These are phyloP conservation scores for Aureobasidium sp. DNA, from an alignment of 2,329 filamentous ascomycete genomes.

Conservation along the genomic window DNA sequence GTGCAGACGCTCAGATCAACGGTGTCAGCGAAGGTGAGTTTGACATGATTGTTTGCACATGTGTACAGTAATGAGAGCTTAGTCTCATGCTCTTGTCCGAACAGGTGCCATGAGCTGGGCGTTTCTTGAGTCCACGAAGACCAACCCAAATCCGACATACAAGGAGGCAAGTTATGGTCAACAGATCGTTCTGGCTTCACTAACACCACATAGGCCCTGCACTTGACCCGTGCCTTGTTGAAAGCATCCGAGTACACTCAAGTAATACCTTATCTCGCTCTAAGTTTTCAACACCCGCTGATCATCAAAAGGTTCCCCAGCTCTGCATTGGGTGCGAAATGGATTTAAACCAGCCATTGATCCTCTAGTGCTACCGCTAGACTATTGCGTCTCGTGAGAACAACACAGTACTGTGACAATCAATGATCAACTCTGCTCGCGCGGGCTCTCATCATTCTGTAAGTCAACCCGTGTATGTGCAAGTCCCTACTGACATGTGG, in stretches of 20 bases:
- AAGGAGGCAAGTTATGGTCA: constrained; percentile 30
- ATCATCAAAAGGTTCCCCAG: constrained; percentile 33
- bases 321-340: constrained; percentile 34
- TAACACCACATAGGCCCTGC: constrained; percentile 30
- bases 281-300: neutral
- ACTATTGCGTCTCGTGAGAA: neutral
- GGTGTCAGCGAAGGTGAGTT: constrained; percentile 27
- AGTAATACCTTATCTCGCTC: neutral
- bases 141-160: constrained; percentile 29
- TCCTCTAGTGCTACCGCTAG: neutral
- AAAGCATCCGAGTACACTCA: constrained; percentile 23
- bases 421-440: neutral
- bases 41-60: too few relatives aligned
- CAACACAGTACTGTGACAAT: neutral
- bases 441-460: too few relatives aligned
- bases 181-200: neutral
- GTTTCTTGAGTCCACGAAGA: constrained; percentile 37
- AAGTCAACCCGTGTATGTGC: too few relatives aligned
- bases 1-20: constrained; percentile 37
- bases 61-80: neutral
- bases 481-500: too few relatives aligned
- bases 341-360: constrained; percentile 28
- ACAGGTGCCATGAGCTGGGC: constrained; percentile 39
- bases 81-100: too few relatives aligned
- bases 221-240: constrained; percentile 21